Evolutionary conservation across 2,329 filamentous ascomycete genomes (phyloP), one percentile per base, ranked within the genome.

Genomic region (Pseudogymnoascus sp.): DNA sequence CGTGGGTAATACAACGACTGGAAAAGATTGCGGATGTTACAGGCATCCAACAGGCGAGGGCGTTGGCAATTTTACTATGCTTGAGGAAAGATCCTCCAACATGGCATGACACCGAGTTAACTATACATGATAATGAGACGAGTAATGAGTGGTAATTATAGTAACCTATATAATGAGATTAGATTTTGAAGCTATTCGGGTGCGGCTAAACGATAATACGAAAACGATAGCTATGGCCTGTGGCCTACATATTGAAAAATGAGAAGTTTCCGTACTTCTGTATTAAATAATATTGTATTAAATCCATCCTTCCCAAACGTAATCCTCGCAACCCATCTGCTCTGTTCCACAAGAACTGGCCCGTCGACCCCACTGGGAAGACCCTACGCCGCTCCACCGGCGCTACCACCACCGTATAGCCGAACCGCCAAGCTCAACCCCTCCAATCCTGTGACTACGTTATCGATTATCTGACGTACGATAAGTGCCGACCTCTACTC

Each of bases 1-100:
- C 61, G 5, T 70, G 69, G 69, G 67, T 70, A 33, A 64, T 63
- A 17, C 63, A 66, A 5, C 61, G 67, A 47, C 59, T 70, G 5
- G 61, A 59, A 41, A 64, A 64, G 35, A 69, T 71, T 17, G 57
- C 65, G 4, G 65, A 69, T n/a, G 64, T 66, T 2, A 66, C 70
- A 63, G 66, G 65, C 0, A 67, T 68, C 24, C 60, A 63, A 39
- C 69, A 71, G 62, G 69, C 68, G 15, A 63, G 31, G 5, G 65
- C 67, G 10, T 44, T 70, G 9, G 64, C 67, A 21, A 65, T 29
- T 39, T 37, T 58, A 39, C 15, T 61, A n/a, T 15, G 40, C 37
- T 39, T 59, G n/a, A 15, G 58, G 36, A 37, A 40, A 21, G 58
- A 59, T 41, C 58, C 58, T 1, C 58, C 58, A 3, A 26, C 17